Conservation (phyloP, 164 flowering plant genomes). For the Kingdonia uniflora region DNA sequence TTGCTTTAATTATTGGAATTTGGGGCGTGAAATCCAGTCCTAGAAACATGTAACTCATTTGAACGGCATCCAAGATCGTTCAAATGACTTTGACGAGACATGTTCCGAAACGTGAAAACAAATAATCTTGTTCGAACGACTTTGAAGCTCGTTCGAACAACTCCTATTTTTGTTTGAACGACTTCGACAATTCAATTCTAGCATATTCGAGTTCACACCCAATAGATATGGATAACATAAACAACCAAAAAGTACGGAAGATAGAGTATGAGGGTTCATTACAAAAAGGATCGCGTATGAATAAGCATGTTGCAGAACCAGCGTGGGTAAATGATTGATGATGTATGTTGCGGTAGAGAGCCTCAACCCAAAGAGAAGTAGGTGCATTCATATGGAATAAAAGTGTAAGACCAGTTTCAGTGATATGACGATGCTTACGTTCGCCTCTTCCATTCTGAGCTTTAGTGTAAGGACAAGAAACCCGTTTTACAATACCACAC, state of each 20-base stretch:
- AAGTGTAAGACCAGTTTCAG: background rate
- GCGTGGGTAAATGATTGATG: background rate
- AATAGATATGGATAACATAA: background rate
- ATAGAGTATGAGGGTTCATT: background rate
- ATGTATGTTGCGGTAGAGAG: background rate
- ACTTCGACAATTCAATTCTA: no score
- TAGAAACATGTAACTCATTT: no score
- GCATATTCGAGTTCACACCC: no score
- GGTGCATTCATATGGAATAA: background rate
- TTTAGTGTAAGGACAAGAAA: background rate
- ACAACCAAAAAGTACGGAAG: background rate
- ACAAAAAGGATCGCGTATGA: background rate
- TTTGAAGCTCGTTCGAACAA: no score
- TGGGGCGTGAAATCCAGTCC: no score
- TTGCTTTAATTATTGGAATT: no score
- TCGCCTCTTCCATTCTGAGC: background rate
- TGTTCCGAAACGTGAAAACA: no score
- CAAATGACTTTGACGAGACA: no score
- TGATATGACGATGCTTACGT: background rate
- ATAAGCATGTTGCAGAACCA: background rate
- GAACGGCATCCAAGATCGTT: no score
- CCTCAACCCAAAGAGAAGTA: background rate
- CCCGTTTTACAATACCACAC: background rate
- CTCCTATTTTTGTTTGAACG: no score
- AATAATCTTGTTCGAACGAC: no score